Percentiles rank a stretch among this genome's conserved stretches.
phyloP scores from a whole-genome alignment of 2,329 filamentous ascomycete species.

The Talaromyces sp. region DNA sequence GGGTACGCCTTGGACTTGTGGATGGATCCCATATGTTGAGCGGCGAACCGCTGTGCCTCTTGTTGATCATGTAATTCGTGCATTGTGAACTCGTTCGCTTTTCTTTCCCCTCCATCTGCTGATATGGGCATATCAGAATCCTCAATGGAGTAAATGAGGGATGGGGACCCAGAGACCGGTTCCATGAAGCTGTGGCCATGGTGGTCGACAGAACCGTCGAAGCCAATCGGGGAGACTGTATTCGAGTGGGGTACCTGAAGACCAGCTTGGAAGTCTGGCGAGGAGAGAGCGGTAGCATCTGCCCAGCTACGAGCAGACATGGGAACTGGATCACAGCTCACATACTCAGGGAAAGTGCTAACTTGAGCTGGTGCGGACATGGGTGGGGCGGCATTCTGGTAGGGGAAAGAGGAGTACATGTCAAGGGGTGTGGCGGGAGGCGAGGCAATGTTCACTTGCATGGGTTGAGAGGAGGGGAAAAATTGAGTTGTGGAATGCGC shows the following conservation, averaged over 20 bases:
- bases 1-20: conserved; percentile 48
- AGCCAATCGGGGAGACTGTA: conserved; percentile 43
- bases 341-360: conserved; percentile 46
- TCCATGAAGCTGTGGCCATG: conserved; percentile 31
- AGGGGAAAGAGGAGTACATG: conserved; percentile 42
- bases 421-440: conserved; percentile 50
- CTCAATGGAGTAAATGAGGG: conserved; percentile 37
- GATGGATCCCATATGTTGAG: conserved; percentile 43
- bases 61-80: conserved; percentile 50
- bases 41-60: conserved; percentile 44
- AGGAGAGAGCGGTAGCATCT: conserved; percentile 43
- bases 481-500: conserved; percentile 36
- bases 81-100: conserved; percentile 46
- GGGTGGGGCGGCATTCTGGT: conserved; percentile 41
- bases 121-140: conserved; percentile 31
- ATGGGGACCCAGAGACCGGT: conserved; percentile 33
- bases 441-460: conserved; percentile 47
- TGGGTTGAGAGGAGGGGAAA: conserved; percentile 42
- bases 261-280: conserved; percentile 43
- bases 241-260: conserved; percentile 37
- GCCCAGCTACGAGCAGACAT: conserved; percentile 47
- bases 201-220: conserved; percentile 38
- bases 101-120: conserved; percentile 32
- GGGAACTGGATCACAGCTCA: conserved; percentile 39
- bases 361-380: conserved; percentile 49